Percentiles rank a stretch among this genome's conserved stretches.
phyloP scores from a whole-genome alignment of 345 rosid species.

The Adansonia digitata region DNA sequence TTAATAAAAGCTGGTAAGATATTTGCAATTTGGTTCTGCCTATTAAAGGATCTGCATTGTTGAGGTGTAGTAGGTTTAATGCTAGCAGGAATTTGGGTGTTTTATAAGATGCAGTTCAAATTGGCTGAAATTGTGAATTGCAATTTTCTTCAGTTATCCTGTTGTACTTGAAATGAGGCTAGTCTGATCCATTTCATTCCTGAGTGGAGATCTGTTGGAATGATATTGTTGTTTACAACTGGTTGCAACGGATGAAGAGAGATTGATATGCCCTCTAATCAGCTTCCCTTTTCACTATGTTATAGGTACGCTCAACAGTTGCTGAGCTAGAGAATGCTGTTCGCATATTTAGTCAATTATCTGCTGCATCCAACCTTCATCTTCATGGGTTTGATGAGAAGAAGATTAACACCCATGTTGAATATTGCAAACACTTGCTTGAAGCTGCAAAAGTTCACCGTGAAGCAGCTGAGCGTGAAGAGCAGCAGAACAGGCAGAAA shows the following conservation, averaged over 20 bases:
- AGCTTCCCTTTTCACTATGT: background rate
- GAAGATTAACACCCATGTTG: constrained; percentile 95
- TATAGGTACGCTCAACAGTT: constrained; percentile 86
- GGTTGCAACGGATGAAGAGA: background rate
- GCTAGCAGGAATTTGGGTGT: background rate
- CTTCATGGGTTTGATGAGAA: constrained; percentile 94
- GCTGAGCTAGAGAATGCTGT: constrained; percentile 96
- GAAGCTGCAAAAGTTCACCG: constrained; percentile 91
- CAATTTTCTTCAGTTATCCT: background rate
- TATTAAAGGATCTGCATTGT: background rate
- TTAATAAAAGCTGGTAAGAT: background rate
- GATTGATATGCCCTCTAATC: background rate
- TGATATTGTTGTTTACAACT: background rate
- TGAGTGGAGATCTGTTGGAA: background rate
- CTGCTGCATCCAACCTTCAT: constrained; percentile 89
- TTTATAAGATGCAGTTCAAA: background rate
- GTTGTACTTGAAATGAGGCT: background rate
- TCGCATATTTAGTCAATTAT: constrained; percentile 73
- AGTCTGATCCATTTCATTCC: background rate
- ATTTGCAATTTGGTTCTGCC: background rate
- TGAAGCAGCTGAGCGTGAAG: constrained; percentile 34
- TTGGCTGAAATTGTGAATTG: background rate
- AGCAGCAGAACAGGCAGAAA: constrained; percentile 84
- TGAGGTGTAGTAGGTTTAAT: background rate
- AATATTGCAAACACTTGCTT: constrained; percentile 90